phyloP scores from a whole-genome alignment of 2,329 filamentous ascomycete species.

The Colletotrichum euphorbiae region DNA sequence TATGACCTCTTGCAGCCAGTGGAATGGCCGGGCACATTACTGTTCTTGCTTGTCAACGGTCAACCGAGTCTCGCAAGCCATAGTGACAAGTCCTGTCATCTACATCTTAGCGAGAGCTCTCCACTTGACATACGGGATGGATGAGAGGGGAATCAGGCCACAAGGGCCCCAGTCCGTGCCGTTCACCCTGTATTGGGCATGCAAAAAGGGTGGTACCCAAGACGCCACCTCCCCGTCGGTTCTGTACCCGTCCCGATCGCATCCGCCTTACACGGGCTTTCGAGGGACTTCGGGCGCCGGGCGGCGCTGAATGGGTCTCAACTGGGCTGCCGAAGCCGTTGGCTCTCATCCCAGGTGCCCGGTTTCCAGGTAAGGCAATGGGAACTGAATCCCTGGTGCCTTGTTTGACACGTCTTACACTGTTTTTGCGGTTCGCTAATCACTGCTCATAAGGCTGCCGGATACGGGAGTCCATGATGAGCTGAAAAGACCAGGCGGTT shows the following conservation, averaged over 20 bases:
- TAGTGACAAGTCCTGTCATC: neutral
- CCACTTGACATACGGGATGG: neutral
- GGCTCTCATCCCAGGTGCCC: slow-evolving; percentile 25
- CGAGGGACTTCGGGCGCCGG: neutral
- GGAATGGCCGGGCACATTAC: neutral
- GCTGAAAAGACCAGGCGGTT: neutral
- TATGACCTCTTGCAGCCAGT: neutral
- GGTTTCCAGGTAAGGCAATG: slow-evolving; percentile 22
- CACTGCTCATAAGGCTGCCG: neutral
- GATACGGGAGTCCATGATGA: neutral
- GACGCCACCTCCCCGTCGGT: too few relatives aligned
- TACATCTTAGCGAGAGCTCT: neutral
- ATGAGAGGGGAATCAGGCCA: slow-evolving; percentile 17
- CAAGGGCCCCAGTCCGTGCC: neutral
- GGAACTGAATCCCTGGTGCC: neutral
- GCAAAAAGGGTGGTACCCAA: neutral
- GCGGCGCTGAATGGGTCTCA: slow-evolving; percentile 19
- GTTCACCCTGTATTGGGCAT: neutral
- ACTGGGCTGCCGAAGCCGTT: slow-evolving; percentile 2
- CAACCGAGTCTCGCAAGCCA: neutral
- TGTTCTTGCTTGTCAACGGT: neutral
- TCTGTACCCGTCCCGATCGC: neutral
- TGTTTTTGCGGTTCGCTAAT: neutral
- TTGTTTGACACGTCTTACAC: neutral
- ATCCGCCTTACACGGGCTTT: neutral